These are phyloP conservation scores for Daedaleopsis sinensis DNA, from an alignment of 768 basidiomycete species.

Conservation along the genomic window DNA sequence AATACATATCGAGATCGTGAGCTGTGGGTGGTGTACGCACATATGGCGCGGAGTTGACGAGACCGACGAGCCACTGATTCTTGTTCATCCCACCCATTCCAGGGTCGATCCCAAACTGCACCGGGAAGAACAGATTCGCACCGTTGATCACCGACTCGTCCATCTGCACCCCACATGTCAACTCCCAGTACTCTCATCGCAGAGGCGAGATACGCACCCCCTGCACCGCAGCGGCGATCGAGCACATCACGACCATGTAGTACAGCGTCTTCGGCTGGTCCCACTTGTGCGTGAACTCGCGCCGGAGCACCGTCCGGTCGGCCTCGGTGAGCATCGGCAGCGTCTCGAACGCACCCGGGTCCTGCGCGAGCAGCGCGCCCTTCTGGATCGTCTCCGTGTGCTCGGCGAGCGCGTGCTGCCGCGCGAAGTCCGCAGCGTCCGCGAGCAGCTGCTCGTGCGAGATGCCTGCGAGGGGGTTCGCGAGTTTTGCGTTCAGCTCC, in stretches of 20 bases:
- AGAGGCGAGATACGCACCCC: slow-evolving; percentile 36
- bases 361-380: slow-evolving; percentile 78
- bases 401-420: slow-evolving; percentile 38
- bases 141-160: slow-evolving; percentile 59
- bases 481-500: slow-evolving; percentile 46
- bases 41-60: slow-evolving; percentile 68
- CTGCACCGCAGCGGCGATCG: slow-evolving; percentile 78
- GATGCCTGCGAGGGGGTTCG: slow-evolving; percentile 61
- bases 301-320: slow-evolving; percentile 42
- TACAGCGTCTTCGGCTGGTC: slow-evolving; percentile 48
- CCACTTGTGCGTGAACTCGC: slow-evolving; percentile 51
- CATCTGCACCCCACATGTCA: slow-evolving; percentile 31
- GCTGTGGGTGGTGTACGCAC: slow-evolving; percentile 32
- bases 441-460: slow-evolving; percentile 57
- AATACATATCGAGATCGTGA: background rate
- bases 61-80: slow-evolving; percentile 74
- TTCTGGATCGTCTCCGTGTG: slow-evolving; percentile 52
- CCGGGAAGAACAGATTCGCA: slow-evolving; percentile 53
- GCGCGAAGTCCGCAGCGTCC: slow-evolving; percentile 62
- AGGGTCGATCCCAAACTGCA: slow-evolving; percentile 54
- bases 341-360: slow-evolving; percentile 48
- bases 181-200: slow-evolving; percentile 25
- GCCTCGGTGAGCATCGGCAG: slow-evolving; percentile 42
- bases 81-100: slow-evolving; percentile 18
- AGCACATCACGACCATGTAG: slow-evolving; percentile 55